Evolutionary conservation across 1,139 yeast species (phyloP).

Genomic region (Debaryomyces coudertii): DNA sequence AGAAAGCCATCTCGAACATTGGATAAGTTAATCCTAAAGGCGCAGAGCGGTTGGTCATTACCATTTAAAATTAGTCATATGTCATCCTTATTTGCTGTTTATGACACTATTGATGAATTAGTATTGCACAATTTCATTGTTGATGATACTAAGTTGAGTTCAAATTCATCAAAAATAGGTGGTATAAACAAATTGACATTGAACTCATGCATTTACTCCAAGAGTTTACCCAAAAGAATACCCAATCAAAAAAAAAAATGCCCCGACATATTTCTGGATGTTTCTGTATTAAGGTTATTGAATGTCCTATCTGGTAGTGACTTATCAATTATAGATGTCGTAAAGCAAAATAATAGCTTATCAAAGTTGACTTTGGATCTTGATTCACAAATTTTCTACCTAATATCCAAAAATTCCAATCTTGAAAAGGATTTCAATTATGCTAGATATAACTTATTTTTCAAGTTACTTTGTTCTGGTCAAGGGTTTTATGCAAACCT

Average conservation of each 20-base stretch:
- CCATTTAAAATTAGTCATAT: slow-evolving; percentile 43
- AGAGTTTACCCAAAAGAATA: slow-evolving; percentile 15
- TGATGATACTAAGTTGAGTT: slow-evolving; percentile 31
- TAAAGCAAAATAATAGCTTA: slow-evolving; percentile 31
- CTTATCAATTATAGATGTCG: slow-evolving; percentile 51
- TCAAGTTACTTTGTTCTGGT: slow-evolving; percentile 46
- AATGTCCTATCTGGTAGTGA: slow-evolving; percentile 47
- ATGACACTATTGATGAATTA: slow-evolving; percentile 48
- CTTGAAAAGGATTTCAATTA: slow-evolving; percentile 33
- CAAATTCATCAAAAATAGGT: slow-evolving; percentile 14
- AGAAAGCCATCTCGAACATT: slow-evolving; percentile 26
- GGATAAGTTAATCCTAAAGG: slow-evolving; percentile 31
- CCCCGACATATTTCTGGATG: slow-evolving; percentile 35
- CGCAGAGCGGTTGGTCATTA: slow-evolving; percentile 54
- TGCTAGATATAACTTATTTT: slow-evolving; percentile 43
- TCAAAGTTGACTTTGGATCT: slow-evolving; percentile 47
- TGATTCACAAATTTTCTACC: slow-evolving; percentile 52
- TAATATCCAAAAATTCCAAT: slow-evolving; percentile 13
- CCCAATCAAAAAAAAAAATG: slow-evolving; percentile 17
- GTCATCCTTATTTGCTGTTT: slow-evolving; percentile 37
- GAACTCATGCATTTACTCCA: slow-evolving; percentile 30
- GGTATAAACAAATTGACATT: slow-evolving; percentile 26
- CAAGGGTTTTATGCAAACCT: slow-evolving; percentile 37
- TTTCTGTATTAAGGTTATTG: slow-evolving; percentile 36
- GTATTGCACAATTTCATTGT: slow-evolving; percentile 51